Evolutionary conservation across 2,329 filamentous ascomycete species (phyloP).

Genomic region (Calonectria pauciramosa): DNA sequence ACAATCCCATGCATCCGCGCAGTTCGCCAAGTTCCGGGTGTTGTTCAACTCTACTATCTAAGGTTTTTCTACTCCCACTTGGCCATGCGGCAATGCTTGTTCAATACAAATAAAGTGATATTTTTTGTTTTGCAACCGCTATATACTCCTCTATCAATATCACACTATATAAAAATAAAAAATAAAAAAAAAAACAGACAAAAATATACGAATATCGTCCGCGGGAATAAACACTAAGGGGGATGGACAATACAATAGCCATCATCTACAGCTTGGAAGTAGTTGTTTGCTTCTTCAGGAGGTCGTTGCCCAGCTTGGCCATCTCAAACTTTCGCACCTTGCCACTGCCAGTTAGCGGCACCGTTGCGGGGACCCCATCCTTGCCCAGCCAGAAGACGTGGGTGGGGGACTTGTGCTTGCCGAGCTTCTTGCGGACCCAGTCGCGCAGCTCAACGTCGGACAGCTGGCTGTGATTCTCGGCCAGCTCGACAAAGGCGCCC

Average conservation of each 20-base stretch:
- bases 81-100: background rate
- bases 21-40: background rate
- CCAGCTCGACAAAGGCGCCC: constrained; percentile 70
- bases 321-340: constrained; percentile 79
- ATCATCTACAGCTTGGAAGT: constrained; percentile 59
- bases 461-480: constrained; percentile 55
- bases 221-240: background rate
- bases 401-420: constrained; percentile 77
- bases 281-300: constrained; percentile 64
- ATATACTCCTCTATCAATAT: constrained; percentile 12
- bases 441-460: constrained; percentile 68
- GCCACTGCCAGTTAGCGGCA: constrained; percentile 79
- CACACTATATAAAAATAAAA: background rate
- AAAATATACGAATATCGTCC: background rate
- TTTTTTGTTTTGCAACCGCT: background rate
- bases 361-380: constrained; percentile 65
- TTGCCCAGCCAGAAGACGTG: constrained; percentile 84
- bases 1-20: background rate
- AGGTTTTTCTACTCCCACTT: background rate
- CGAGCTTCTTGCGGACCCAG: constrained; percentile 74
- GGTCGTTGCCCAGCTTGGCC: constrained; percentile 67
- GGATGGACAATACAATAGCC: background rate
- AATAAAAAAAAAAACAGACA: background rate
- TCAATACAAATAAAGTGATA: background rate
- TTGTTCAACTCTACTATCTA: background rate